Base-by-base conservation (phyloP, 1,284 basidiomycete genomes). In the Megacollybia platyphylla region DNA sequence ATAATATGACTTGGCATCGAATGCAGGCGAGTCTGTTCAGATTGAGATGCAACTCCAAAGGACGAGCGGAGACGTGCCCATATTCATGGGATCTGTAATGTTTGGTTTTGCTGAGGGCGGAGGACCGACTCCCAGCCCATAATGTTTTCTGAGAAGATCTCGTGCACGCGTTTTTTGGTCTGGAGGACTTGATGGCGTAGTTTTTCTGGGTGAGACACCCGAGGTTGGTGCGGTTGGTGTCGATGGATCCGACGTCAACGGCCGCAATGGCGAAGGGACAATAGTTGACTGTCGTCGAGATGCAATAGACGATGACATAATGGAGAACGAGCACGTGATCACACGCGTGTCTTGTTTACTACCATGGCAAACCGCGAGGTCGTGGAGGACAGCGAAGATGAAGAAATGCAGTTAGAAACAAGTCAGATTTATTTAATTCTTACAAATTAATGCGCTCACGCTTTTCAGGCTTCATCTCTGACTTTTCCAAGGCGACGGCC, bases 1-100 rank as follows among this genome's bases (percentile, higher is more conserved):
- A 51, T 88, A 90, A 52, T 89, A 90, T 5, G 73, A 67, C 55
- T 78, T 82, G 5, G 87, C 76, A 50, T 88, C 83, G 53, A 90
- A 90, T 5, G 75, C 76, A n/a, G 76, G 60, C 0, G 87, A 88
- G 57, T 87, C 87, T 87, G 44, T 20, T n/a, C 8, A 24, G 37
- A 13, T 26, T 45, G 20, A 27, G 17, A 39, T 36, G 7, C 36
- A 15, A 40, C n/a, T n/a, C 36, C 20, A 36, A 28, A 36, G 30
- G 13, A 31, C 26, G 9, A 31, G 2, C 7, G 11, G 42, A 44
- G 43, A 34, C 61, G 45, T 41, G 79, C 87, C 86, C 43, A 88
- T 62, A 52, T 86, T 81, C 80, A 87, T 83, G n/a, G 85, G 81
- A 57, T 88, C 83, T 26, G 56, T 53, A 36, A 55, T 56, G 39